Base-by-base conservation (phyloP, 2,329 filamentous ascomycete genomes). In the Claviceps sp. region DNA sequence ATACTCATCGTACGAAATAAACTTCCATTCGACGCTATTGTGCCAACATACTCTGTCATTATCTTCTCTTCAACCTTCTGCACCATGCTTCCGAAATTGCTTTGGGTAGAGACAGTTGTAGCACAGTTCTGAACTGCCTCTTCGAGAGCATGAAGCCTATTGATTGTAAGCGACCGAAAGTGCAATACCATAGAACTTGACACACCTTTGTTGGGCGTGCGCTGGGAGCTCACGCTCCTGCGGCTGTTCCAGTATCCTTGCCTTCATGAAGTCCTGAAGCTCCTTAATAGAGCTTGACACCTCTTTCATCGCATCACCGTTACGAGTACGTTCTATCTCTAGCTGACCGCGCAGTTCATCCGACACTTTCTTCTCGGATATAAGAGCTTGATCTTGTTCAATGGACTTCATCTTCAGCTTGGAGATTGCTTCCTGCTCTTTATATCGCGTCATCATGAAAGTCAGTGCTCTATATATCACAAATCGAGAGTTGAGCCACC, bases 341-440 rank as follows among this genome's bases (percentile, higher is more conserved):
- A 54, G 44, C 44, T 50, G 50, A 7, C 14, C 5, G 8, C 47
- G 42, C 16, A 54, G 23, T 11, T 37, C 23, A 16, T 50, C 39
- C 4, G 44, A 52, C 9, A 48, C 22, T 20, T 45, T 17, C 23
- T 42, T 54, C 38, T 52, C 53, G 22, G 44, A 11, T 22, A 23
- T 6, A 39, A 52, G 50, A 50, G 42, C 50, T 42, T 45, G 51
- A 34, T 62, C 53, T 38, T 62, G 58, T 26, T 56, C 51, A 16
- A 57, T 36, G 14, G 61, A 16, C 22, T 54, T 59, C 11, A 44
- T 48, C 39, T 58, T 39, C 6, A 66, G 53, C 5, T 60, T 47
- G 3, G 50, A 55, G n/a, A 66, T 61, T 7, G 45, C 52, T 34
- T 55, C 37, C 14, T 61, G 57, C 50, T 62, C 64, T 67, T 39